Evolutionary conservation across 2,329 filamentous ascomycete species (phyloP).

Genomic region (Penicillium sclerotigenum): DNA sequence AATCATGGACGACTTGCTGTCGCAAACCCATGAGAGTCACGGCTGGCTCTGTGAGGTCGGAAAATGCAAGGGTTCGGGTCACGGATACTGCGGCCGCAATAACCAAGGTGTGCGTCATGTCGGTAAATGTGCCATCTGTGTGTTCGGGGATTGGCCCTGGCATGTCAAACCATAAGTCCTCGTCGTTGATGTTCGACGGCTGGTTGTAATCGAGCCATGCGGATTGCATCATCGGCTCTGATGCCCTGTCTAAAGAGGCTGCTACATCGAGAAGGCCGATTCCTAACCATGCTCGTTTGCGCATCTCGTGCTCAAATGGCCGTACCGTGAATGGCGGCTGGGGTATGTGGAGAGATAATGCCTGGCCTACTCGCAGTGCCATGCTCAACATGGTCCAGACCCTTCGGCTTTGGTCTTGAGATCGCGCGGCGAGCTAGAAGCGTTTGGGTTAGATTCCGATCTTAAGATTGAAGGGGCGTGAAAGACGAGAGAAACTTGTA

Average conservation of each 20-base stretch:
- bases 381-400: conserved; percentile 36
- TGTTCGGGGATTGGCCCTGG: conserved; percentile 14
- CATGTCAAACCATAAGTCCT: conserved; percentile 28
- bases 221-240: conserved; percentile 36
- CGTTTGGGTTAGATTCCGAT: background rate
- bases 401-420: conserved; percentile 32
- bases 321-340: conserved; percentile 29
- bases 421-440: conserved; percentile 25
- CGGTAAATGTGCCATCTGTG: conserved; percentile 25
- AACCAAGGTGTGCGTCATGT: conserved; percentile 28
- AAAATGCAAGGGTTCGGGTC: conserved; percentile 25
- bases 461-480: background rate
- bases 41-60: conserved; percentile 22
- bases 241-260: conserved; percentile 30
- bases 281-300: conserved; percentile 30
- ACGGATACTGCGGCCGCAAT: conserved; percentile 23
- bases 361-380: conserved; percentile 33
- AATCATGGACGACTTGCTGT: conserved; percentile 26
- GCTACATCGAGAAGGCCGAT: conserved; percentile 32
- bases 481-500: background rate
- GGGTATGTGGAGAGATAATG: conserved; percentile 29
- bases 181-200: conserved; percentile 31
- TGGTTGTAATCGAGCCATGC: conserved; percentile 28
- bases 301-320: conserved; percentile 32
- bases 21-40: conserved; percentile 25